Conservation (phyloP, 768 basidiomycete genomes). For the Naganishia vaughanmartiniae region DNA sequence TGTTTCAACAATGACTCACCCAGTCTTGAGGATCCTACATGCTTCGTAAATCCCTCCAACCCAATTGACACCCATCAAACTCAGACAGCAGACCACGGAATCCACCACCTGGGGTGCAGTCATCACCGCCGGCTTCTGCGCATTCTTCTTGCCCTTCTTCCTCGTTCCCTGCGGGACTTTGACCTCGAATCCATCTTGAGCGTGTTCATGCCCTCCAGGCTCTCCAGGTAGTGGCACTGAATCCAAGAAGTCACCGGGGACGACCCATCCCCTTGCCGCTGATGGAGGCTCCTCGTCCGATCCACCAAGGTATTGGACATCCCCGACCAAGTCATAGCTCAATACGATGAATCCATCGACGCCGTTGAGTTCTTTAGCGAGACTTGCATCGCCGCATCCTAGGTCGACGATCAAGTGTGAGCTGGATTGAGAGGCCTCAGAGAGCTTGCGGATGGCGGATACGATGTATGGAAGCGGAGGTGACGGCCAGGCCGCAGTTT, state of each 20-base stretch:
- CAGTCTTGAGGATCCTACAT: constrained; percentile 77
- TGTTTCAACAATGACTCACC: constrained; percentile 57
- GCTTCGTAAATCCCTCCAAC: constrained; percentile 82
- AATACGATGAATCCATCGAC: constrained; percentile 55
- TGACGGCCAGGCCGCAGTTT: constrained; percentile 88
- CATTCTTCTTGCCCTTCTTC: constrained; percentile 54
- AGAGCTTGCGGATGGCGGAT: constrained; percentile 57
- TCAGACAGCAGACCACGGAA: constrained; percentile 86
- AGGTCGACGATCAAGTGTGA: constrained; percentile 76
- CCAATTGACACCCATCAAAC: constrained; percentile 98
- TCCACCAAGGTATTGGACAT: constrained; percentile 29
- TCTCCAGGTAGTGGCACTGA: constrained; percentile 77
- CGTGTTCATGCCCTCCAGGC: constrained; percentile 36
- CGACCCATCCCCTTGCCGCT: constrained; percentile 63
- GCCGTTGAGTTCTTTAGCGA: constrained; percentile 71
- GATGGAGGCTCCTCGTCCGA: background rate
- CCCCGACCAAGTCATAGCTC: constrained; percentile 51
- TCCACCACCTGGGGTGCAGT: constrained; percentile 78
- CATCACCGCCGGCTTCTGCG: constrained; percentile 47
- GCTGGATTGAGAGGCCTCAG: constrained; percentile 56
- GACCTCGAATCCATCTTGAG: constrained; percentile 18
- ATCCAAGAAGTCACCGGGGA: constrained; percentile 84
- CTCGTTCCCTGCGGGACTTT: constrained; percentile 2
- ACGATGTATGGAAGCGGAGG: constrained; percentile 88
- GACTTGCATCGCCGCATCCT: constrained; percentile 89